A percentile compares a stretch with the other conserved stretches of the same genome.
These are phyloP conservation scores for Hydrangea macrophylla DNA, from an alignment of 148 eudicot species.

Conservation along the genomic window DNA sequence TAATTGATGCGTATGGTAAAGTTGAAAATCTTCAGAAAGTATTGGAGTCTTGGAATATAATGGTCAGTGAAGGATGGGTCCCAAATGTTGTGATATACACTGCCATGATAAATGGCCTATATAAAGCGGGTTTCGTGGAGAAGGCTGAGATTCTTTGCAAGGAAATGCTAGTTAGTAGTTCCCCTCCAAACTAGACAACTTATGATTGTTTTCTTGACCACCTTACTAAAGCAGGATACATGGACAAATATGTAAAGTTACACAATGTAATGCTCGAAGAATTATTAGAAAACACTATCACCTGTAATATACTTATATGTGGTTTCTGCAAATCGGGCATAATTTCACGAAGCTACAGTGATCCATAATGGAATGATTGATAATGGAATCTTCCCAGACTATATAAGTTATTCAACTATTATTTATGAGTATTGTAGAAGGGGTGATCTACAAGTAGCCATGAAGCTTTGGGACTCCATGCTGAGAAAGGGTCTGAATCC, in stretches of 20 bases:
- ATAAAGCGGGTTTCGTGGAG: slow-evolving; percentile 53
- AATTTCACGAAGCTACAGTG: slow-evolving; percentile 55
- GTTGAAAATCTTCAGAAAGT: slow-evolving; percentile 68
- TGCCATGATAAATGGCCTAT: slow-evolving; percentile 61
- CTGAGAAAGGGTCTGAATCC: slow-evolving; percentile 53
- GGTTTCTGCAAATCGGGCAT: slow-evolving; percentile 77
- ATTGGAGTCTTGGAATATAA: slow-evolving; percentile 58
- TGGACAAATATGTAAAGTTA: slow-evolving; percentile 60
- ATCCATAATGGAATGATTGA: slow-evolving; percentile 53
- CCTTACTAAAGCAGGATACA: slow-evolving; percentile 49
- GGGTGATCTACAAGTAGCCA: slow-evolving; percentile 55
- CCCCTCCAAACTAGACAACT: slow-evolving; percentile 66
- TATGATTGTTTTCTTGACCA: slow-evolving; percentile 74
- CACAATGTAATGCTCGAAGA: slow-evolving; percentile 52
- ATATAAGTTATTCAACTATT: slow-evolving; percentile 77
- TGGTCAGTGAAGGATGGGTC: slow-evolving; percentile 66
- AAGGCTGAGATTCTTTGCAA: slow-evolving; percentile 61
- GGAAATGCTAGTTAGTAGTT: slow-evolving; percentile 53
- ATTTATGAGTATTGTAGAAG: slow-evolving; percentile 57
- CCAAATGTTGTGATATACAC: slow-evolving; percentile 78
- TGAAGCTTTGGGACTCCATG: slow-evolving; percentile 72
- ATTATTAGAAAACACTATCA: slow-evolving; percentile 60
- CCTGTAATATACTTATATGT: slow-evolving; percentile 69
- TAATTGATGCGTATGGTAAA: slow-evolving; percentile 64
- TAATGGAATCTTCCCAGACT: slow-evolving; percentile 61